Percentiles rank a stretch among this genome's conserved stretches.
Evolutionary conservation across 148 eudicot genomes (phyloP).

Genomic region (Rhododendron henanense): DNA sequence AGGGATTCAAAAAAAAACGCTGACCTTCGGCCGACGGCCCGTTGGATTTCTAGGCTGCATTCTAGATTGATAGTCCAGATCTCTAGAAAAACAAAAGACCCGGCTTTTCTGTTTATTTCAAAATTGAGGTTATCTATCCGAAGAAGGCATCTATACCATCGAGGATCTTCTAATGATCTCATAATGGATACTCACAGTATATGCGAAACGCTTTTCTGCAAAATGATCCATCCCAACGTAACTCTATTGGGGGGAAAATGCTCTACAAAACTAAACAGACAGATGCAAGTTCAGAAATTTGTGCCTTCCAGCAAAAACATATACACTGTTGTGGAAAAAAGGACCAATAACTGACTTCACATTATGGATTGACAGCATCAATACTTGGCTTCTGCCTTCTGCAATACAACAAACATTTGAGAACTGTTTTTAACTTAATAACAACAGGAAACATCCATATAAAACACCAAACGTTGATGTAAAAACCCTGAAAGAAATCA

Average conservation of each 20-base stretch:
- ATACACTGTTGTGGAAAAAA: not conserved
- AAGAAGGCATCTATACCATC: not conserved
- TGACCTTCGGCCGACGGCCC: not conserved
- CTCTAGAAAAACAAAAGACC: too few species aligned
- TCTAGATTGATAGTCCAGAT: too few species aligned
- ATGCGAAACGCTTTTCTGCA: not conserved
- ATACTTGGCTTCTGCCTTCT: conserved; percentile 12
- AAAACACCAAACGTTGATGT: conserved; percentile 9
- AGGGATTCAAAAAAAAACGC: not conserved
- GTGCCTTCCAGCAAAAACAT: not conserved
- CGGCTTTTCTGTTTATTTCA: too few species aligned
- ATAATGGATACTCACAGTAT: not conserved
- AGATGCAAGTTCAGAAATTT: not conserved
- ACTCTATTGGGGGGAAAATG: not conserved
- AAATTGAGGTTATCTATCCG: too few species aligned
- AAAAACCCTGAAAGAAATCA: conserved; percentile 9
- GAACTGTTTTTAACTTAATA: conserved; percentile 21
- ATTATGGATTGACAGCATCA: conserved; percentile 18
- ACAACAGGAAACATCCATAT: conserved; percentile 20
- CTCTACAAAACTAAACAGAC: not conserved
- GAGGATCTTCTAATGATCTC: too few species aligned
- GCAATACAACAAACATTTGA: conserved; percentile 23
- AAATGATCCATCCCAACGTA: not conserved
- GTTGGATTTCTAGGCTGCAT: too few species aligned
- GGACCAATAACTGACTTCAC: conserved; percentile 10